Evolutionary conservation across 192 early-diverging fungal genomes (phyloP), one percentile per base, ranked within the genome.

Genomic region (Lunasporangiospora selenospora): DNA sequence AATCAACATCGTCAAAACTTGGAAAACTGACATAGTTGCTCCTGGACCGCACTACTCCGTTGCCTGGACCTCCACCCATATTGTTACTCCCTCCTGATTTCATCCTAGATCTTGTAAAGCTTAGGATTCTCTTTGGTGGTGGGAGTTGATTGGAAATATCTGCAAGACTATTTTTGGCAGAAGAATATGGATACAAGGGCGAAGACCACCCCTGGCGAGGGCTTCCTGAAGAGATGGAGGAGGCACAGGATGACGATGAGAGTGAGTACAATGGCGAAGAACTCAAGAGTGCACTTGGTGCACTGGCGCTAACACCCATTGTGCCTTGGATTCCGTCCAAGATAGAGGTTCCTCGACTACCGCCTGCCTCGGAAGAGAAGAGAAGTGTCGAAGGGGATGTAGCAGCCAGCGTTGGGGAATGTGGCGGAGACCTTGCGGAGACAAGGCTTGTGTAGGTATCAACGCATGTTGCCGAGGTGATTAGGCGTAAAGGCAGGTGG

Each of bases 11-110:
- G 15, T 71, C 67, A 50, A 71, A 71, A 34, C 62, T 71, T 19
- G 67, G 67, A 41, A 71, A 71, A 33, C 67, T 71, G 45, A 71
- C 58, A 55, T 71, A 71, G 59, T 71, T 62, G 40, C 67, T 71
- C 24, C 67, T 39, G 26, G 65, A 69, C 16, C 65, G 58, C 39
- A 57, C 36, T 34, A 71, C 67, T 32, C 58, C n/a, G n/a, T n/a
- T n/a, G n/a, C n/a, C n/a, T n/a, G n/a, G n/a, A n/a, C 43, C 43
- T 16, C 49, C 42, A 29, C 21, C 16, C 30, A 38, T 44, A 6
- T 38, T 7, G 13, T 3, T 12, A 23, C 31, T 46, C 7, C 19
- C 37, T 33, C 56, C 33, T 38, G 4, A 30, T 16, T 15, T 23
- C 2, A 34, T 13, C 15, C 32, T 38, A 29, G 19, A 18, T 4